Conservation (phyloP, 23 red algal species). For the Gracilariopsis chorda region DNA sequence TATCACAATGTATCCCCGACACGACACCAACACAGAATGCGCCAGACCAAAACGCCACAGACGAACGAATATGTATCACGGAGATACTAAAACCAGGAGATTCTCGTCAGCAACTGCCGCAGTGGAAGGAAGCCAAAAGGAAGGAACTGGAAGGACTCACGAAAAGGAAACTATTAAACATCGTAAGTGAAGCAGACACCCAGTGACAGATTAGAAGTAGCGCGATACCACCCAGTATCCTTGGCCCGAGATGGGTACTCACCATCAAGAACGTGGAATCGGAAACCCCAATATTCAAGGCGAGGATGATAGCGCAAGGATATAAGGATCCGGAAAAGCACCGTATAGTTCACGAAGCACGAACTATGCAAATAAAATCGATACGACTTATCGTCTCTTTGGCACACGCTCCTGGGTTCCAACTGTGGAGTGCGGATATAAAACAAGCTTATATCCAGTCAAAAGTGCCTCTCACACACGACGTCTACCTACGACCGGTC, state of each 20-base stretch:
- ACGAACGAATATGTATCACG: too few species aligned
- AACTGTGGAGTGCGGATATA: not conserved
- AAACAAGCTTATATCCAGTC: conserved; percentile 5
- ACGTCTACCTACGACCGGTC: not conserved
- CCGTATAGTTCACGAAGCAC: not conserved
- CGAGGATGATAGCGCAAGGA: conserved; percentile 14
- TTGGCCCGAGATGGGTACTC: conserved; percentile 21
- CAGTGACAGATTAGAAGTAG: too few species aligned
- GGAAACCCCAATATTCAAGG: conserved; percentile 13
- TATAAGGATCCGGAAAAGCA: conserved; percentile 13
- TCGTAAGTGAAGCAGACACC: too few species aligned
- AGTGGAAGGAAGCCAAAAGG: too few species aligned
- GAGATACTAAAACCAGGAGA: too few species aligned
- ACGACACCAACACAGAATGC: too few species aligned
- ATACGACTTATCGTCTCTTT: not conserved
- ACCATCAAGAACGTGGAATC: conserved; percentile 31
- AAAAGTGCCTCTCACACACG: not conserved
- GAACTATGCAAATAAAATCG: not conserved
- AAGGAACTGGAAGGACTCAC: too few species aligned
- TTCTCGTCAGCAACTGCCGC: too few species aligned
- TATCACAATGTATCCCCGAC: too few species aligned
- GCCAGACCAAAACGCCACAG: too few species aligned
- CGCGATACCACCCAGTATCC: too few species aligned
- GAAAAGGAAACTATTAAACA: too few species aligned
- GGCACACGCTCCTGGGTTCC: not conserved